These are phyloP conservation scores for Fonsecaea pedrosoi DNA, from an alignment of 2,329 filamentous ascomycete genomes.

Conservation along the genomic window DNA sequence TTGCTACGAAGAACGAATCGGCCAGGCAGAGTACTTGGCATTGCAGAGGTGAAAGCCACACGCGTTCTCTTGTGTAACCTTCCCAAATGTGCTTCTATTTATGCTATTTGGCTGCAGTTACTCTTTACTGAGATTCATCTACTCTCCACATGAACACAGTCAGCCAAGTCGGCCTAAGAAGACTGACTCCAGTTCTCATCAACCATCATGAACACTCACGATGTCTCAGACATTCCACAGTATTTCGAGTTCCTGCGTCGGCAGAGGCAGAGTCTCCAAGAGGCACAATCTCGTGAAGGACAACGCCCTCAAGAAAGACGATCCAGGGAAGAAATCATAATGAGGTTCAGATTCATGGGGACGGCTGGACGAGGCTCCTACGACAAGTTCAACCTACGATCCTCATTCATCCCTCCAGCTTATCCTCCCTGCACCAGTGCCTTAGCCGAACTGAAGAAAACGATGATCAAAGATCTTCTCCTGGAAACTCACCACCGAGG, in stretches of 20 bases:
- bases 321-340: not conserved
- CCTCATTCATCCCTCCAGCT: not conserved
- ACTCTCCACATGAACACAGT: not conserved
- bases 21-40: too few species aligned
- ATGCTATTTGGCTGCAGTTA: too few species aligned
- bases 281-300: constrained; percentile 1
- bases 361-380: not conserved
- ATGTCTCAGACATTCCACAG: not conserved
- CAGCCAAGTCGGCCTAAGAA: not conserved
- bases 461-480: constrained; percentile 1
- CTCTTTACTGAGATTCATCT: too few species aligned
- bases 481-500: not conserved
- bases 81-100: too few species aligned
- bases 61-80: too few species aligned
- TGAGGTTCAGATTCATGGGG: not conserved
- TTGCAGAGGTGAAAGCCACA: too few species aligned
- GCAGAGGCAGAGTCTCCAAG: not conserved
- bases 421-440: not conserved
- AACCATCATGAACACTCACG: not conserved
- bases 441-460: not conserved
- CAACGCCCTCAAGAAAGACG: not conserved
- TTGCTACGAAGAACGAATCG: too few species aligned
- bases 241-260: not conserved
- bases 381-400: not conserved
- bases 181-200: not conserved